These are phyloP conservation scores for Colletotrichum agaves DNA, from an alignment of 2,329 filamentous ascomycete species.

Conservation along the genomic window DNA sequence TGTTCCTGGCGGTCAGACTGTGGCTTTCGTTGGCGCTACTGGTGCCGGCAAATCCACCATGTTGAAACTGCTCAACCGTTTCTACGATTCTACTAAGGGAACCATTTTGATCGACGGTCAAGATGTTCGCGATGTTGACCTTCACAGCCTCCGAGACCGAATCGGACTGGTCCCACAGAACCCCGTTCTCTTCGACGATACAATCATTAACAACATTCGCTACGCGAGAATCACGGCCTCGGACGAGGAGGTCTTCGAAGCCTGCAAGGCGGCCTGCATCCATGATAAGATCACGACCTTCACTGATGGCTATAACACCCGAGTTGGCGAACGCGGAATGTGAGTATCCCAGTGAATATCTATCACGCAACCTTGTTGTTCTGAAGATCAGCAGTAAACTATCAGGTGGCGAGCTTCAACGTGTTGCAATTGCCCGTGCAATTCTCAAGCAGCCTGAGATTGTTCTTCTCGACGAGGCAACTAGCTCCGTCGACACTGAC, in stretches of 20 bases:
- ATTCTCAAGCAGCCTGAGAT: constrained; percentile 80
- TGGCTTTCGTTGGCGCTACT: constrained; percentile 70
- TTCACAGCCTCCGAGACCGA: constrained; percentile 62
- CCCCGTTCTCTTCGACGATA: constrained; percentile 67
- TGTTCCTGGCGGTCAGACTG: constrained; percentile 62
- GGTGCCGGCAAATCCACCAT: constrained; percentile 70
- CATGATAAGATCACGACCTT: constrained; percentile 68
- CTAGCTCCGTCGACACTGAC: constrained; percentile 78
- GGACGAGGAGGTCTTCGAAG: constrained; percentile 65
- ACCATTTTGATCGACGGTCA: constrained; percentile 66
- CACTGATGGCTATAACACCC: constrained; percentile 61
- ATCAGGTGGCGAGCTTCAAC: constrained; percentile 74
- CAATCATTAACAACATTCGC: constrained; percentile 68
- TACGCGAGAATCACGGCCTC: constrained; percentile 65
- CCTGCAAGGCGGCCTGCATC: constrained; percentile 65
- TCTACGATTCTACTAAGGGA: constrained; percentile 66
- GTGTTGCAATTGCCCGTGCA: constrained; percentile 75
- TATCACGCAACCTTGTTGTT: neutral
- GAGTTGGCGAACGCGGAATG: constrained; percentile 63
- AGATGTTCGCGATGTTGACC: constrained; percentile 64
- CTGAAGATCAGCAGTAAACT: constrained; percentile 59
- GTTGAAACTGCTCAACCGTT: constrained; percentile 67
- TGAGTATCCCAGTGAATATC: constrained; percentile 41
- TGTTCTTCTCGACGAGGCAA: constrained; percentile 82
- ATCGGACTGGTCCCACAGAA: constrained; percentile 68